These are phyloP conservation scores for Millerago galiae DNA, from an alignment of 805 yeast genomes.

Conservation along the genomic window DNA sequence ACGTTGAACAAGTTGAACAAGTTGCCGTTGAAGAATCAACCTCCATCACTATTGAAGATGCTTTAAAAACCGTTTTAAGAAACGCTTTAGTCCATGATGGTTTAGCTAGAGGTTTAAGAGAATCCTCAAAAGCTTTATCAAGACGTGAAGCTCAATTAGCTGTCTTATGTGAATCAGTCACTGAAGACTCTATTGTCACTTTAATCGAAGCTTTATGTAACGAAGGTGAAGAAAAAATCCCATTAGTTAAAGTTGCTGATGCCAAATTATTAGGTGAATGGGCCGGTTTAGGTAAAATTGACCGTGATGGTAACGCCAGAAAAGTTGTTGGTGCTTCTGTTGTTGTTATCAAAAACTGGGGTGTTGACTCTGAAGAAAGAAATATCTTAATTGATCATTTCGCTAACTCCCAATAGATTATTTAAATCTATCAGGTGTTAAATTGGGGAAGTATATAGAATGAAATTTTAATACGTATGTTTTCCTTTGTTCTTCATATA, in stretches of 20 bases:
- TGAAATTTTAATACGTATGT: background rate
- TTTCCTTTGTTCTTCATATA: conserved; percentile 1
- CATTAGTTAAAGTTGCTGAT: conserved; percentile 98
- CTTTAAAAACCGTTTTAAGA: conserved; percentile 96
- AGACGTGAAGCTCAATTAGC: conserved; percentile 97
- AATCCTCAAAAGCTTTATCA: conserved; percentile 97
- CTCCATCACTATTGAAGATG: conserved; percentile 94
- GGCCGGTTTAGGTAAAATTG: conserved; percentile 99
- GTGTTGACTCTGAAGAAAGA: conserved; percentile 98
- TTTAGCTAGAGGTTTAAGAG: conserved; percentile 99
- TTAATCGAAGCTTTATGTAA: conserved; percentile 99
- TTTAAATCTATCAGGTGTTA: background rate
- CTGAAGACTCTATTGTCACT: conserved; percentile 94
- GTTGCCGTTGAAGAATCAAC: conserved; percentile 83
- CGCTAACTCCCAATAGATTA: conserved; percentile 74
- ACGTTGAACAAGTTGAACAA: conserved; percentile 88
- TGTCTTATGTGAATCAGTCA: conserved; percentile 96
- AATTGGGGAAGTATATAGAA: background rate
- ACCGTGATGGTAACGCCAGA: conserved; percentile 99
- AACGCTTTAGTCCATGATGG: conserved; percentile 98
- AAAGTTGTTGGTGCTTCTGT: conserved; percentile 99
- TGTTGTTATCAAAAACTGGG: conserved; percentile 99
- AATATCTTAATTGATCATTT: conserved; percentile 92
- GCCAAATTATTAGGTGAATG: conserved; percentile 99
- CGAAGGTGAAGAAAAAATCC: conserved; percentile 94